Percentiles rank a stretch among this genome's conserved stretches.
Evolutionary conservation across 2,329 filamentous ascomycete genomes (phyloP).

Genomic region (Rhynchosporium agropyri): DNA sequence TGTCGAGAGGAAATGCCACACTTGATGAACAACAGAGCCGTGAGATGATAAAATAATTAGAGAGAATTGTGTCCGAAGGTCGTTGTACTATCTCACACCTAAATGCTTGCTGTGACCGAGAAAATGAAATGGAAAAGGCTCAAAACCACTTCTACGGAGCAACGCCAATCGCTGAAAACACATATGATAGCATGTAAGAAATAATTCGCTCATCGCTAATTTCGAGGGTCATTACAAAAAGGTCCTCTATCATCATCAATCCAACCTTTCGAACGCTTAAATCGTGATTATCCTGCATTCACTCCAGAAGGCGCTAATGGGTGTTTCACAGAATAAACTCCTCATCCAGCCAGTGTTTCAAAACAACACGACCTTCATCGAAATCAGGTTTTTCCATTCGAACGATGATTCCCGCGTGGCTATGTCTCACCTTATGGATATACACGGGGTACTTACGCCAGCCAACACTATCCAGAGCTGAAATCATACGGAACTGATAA

Average conservation of each 20-base stretch:
- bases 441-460: slow-evolving; percentile 71
- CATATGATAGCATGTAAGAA: slow-evolving; percentile 2
- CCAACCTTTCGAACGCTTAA: slow-evolving; percentile 1
- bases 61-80: not conserved
- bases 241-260: not conserved
- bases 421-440: slow-evolving; percentile 77
- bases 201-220: slow-evolving; percentile 3
- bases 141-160: slow-evolving; percentile 4
- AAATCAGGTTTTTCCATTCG: slow-evolving; percentile 68
- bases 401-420: slow-evolving; percentile 88
- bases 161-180: slow-evolving; percentile 13
- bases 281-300: slow-evolving; percentile 1
- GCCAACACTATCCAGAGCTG: slow-evolving; percentile 67
- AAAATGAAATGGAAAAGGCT: slow-evolving; percentile 2
- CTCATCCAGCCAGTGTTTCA: slow-evolving; percentile 78
- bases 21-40: no score
- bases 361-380: slow-evolving; percentile 74
- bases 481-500: slow-evolving; percentile 84
- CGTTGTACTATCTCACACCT: not conserved
- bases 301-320: not conserved
- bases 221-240: not conserved
- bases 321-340: slow-evolving; percentile 57
- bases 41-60: no score
- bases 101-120: slow-evolving; percentile 1
- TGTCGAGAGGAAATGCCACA: no score